phyloP scores from a whole-genome alignment of 192 early-diverging fungal genomes.

The Mortierella antarctica region DNA sequence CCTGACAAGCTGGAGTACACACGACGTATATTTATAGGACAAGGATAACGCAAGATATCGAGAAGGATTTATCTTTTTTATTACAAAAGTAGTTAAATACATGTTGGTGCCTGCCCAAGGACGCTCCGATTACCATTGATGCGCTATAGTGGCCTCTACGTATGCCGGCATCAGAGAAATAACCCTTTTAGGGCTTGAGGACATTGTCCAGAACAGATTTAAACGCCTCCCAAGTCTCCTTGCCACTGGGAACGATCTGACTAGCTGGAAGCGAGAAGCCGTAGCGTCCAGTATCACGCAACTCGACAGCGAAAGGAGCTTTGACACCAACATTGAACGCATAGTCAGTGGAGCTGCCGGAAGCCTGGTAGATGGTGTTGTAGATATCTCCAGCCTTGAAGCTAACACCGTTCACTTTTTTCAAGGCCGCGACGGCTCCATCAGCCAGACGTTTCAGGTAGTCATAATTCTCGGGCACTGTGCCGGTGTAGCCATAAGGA shows the following conservation, averaged over 20 bases:
- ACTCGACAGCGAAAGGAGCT: constrained; percentile 37
- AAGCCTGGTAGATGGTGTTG: constrained; percentile 61
- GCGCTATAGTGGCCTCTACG: too few relatives aligned
- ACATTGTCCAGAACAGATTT: constrained; percentile 27
- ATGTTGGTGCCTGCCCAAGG: background rate
- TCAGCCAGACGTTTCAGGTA: constrained; percentile 36
- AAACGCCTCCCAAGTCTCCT: constrained; percentile 40
- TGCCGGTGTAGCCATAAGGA: constrained; percentile 39
- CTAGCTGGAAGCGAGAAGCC: constrained; percentile 34
- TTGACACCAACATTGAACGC: constrained; percentile 39
- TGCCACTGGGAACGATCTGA: constrained; percentile 36
- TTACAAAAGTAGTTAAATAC: too few relatives aligned
- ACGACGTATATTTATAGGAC: too few relatives aligned
- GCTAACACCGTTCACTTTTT: constrained; percentile 41
- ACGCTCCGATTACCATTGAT: background rate
- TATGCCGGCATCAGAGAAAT: too few relatives aligned
- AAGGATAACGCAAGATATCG: background rate
- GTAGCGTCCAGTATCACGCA: constrained; percentile 36
- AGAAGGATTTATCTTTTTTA: too few relatives aligned
- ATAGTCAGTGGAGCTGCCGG: constrained; percentile 63
- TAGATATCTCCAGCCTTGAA: constrained; percentile 58
- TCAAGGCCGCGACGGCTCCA: constrained; percentile 21
- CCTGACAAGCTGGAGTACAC: too few relatives aligned
- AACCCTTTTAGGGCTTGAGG: background rate
- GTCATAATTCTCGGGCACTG: constrained; percentile 22